A percentile compares a stretch with the other conserved stretches of the same genome.
phyloP scores from a whole-genome alignment of 495 filamentous ascomycete genomes.

The Penicillium cataractarum region DNA sequence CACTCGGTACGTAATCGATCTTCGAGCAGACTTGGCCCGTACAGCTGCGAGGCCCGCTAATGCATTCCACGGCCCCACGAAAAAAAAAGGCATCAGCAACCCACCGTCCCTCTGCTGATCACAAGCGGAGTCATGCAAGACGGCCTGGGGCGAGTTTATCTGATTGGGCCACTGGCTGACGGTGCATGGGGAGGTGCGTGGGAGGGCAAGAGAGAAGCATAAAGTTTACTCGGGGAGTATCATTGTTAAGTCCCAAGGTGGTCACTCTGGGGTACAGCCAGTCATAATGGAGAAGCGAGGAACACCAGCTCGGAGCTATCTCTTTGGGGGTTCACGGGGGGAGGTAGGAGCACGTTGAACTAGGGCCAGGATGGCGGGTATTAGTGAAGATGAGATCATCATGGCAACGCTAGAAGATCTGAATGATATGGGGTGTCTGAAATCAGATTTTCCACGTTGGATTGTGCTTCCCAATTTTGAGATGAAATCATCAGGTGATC shows the following conservation, averaged over 20 bases:
- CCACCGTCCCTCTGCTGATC: background rate
- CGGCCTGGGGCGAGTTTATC: background rate
- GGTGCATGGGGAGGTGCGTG: constrained; percentile 1
- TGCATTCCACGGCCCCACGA: constrained; percentile 7
- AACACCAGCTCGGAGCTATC: background rate
- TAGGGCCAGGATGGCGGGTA: background rate
- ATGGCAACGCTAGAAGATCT: background rate
- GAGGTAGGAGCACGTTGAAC: constrained; percentile 1
- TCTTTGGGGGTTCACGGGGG: background rate
- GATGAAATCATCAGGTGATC: constrained; percentile 28
- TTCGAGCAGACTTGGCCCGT: constrained; percentile 1
- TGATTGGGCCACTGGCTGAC: constrained; percentile 15
- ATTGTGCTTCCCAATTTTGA: background rate
- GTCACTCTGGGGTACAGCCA: constrained; percentile 12
- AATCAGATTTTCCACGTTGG: too few relatives aligned
- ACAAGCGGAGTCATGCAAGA: constrained; percentile 22
- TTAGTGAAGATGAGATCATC: background rate
- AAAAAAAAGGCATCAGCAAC: background rate
- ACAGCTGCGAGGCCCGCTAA: constrained; percentile 3
- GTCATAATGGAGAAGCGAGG: constrained; percentile 10
- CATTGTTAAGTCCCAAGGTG: constrained; percentile 7
- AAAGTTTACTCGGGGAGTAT: constrained; percentile 35
- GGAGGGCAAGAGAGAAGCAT: constrained; percentile 17
- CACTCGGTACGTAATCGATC: constrained; percentile 18
- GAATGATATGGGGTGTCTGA: background rate